Conservation (phyloP, 108 stramenopile genomes). For the Fistulifera solaris region DNA sequence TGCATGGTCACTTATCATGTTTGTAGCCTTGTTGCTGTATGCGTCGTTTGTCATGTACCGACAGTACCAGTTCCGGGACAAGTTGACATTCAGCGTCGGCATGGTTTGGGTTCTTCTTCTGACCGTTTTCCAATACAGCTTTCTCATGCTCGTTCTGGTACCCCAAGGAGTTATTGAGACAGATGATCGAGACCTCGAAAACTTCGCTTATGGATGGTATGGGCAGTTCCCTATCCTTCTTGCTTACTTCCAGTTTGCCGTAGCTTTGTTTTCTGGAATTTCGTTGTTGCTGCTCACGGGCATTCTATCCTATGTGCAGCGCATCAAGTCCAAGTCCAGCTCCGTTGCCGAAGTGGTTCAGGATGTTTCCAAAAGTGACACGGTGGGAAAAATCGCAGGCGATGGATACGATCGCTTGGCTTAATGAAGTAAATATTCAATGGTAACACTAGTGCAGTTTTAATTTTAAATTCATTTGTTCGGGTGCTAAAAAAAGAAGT, state of each 20-base stretch:
- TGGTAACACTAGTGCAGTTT: no score
- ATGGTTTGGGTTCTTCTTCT: slow-evolving; percentile 25
- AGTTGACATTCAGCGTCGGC: slow-evolving; percentile 24
- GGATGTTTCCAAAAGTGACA: no score
- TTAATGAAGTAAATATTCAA: no score
- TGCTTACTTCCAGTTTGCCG: slow-evolving; percentile 40
- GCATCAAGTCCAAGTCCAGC: neutral
- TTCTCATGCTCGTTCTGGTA: slow-evolving; percentile 20
- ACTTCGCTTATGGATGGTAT: slow-evolving; percentile 51
- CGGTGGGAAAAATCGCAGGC: no score
- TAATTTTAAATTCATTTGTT: no score
- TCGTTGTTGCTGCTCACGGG: neutral
- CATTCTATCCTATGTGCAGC: neutral
- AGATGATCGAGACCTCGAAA: slow-evolving; percentile 36
- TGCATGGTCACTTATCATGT: slow-evolving; percentile 24
- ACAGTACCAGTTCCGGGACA: slow-evolving; percentile 8
- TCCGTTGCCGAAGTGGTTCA: no score
- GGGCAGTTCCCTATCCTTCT: slow-evolving; percentile 46
- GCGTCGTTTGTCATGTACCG: slow-evolving; percentile 23
- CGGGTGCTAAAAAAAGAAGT: no score
- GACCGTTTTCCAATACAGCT: slow-evolving; percentile 1
- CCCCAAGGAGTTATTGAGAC: slow-evolving; percentile 27
- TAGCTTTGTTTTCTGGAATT: slow-evolving; percentile 17
- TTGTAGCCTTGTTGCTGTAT: slow-evolving; percentile 24
- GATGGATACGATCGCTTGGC: no score